phyloP scores from a whole-genome alignment of 805 yeast species.

The Zygoascus ofunaensis region DNA sequence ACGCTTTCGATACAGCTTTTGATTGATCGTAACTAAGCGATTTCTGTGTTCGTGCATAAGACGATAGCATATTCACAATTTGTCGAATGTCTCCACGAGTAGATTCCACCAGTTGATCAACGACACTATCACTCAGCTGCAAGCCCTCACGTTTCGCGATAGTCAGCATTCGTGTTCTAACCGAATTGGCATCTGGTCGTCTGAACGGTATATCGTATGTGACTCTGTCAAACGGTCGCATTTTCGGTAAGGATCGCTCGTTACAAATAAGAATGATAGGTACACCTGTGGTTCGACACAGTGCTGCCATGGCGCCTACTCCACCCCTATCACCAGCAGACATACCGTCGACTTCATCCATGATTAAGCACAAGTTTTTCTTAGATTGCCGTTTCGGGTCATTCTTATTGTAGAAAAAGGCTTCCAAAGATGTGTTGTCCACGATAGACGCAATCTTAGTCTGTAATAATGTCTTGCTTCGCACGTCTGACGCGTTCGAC shows the following conservation, averaged over 20 bases:
- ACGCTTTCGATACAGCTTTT: slow-evolving; percentile 51
- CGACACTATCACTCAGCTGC: slow-evolving; percentile 66
- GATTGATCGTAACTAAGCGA: slow-evolving; percentile 54
- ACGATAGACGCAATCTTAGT: slow-evolving; percentile 60
- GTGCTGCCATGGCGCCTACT: slow-evolving; percentile 84
- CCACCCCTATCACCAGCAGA: slow-evolving; percentile 99
- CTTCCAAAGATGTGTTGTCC: slow-evolving; percentile 74
- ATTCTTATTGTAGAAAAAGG: slow-evolving; percentile 41
- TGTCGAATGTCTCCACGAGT: slow-evolving; percentile 91
- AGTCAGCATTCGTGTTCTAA: slow-evolving; percentile 78
- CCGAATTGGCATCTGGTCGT: slow-evolving; percentile 76
- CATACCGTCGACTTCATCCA: slow-evolving; percentile 99
- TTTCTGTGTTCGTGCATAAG: slow-evolving; percentile 68
- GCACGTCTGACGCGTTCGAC: slow-evolving; percentile 80
- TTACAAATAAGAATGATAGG: slow-evolving; percentile 92
- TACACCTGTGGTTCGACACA: slow-evolving; percentile 74
- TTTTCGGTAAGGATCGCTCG: slow-evolving; percentile 84
- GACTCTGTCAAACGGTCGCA: slow-evolving; percentile 88
- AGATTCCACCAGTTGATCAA: slow-evolving; percentile 75
- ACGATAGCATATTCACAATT: slow-evolving; percentile 79
- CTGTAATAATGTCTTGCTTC: slow-evolving; percentile 73
- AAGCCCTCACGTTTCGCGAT: slow-evolving; percentile 81
- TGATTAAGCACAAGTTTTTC: slow-evolving; percentile 67
- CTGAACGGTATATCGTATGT: slow-evolving; percentile 75
- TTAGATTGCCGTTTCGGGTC: slow-evolving; percentile 30